Percentiles rank a stretch among this genome's conserved stretches.
These are phyloP conservation scores for Clarireedia paspali DNA, from an alignment of 2,329 filamentous ascomycete species.

Conservation along the genomic window DNA sequence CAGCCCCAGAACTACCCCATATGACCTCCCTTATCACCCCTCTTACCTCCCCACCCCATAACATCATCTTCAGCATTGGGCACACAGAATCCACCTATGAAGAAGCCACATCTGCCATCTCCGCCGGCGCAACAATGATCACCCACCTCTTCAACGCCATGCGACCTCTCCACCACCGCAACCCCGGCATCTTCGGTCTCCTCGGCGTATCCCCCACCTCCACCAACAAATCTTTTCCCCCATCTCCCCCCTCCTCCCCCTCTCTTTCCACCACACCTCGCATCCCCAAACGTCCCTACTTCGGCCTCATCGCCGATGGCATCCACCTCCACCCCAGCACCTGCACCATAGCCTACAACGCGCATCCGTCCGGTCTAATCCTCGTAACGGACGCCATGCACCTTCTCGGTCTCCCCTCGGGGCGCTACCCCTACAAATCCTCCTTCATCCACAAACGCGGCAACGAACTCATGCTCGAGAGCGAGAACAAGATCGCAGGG, in stretches of 20 bases:
- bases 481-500: conserved; percentile 71
- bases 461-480: conserved; percentile 64
- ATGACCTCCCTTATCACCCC: conserved; percentile 63
- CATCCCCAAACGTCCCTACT: conserved; percentile 54
- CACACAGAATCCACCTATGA: conserved; percentile 86
- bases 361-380: conserved; percentile 77
- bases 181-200: conserved; percentile 84
- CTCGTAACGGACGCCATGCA: conserved; percentile 92
- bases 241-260: neutral
- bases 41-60: conserved; percentile 44
- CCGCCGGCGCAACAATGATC: conserved; percentile 77
- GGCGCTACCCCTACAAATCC: conserved; percentile 72
- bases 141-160: conserved; percentile 94
- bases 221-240: conserved; percentile 40
- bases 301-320: conserved; percentile 84
- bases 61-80: conserved; percentile 73
- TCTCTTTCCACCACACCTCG: neutral
- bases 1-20: conserved; percentile 70
- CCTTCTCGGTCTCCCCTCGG: conserved; percentile 75
- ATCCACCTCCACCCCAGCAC: conserved; percentile 85
- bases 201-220: conserved; percentile 55
- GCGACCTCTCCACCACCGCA: conserved; percentile 81
- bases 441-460: conserved; percentile 63
- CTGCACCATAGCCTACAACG: conserved; percentile 81
- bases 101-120: conserved; percentile 63